Evolutionary conservation across 2,329 filamentous ascomycete species (phyloP).

Genomic region (Aspergillus sp.): DNA sequence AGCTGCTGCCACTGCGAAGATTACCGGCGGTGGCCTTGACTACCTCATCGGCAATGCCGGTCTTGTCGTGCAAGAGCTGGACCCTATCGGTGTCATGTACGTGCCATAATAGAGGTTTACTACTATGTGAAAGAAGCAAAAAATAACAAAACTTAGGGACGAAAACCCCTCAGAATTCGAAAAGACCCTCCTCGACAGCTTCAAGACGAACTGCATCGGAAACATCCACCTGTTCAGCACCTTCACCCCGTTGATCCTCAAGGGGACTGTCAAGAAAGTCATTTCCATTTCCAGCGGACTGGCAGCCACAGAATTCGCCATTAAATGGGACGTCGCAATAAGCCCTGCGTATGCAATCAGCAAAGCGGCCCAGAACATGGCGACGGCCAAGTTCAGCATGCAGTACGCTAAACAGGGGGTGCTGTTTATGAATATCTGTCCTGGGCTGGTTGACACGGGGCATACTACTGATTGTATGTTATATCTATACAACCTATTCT

Average conservation of each 20-base stretch:
- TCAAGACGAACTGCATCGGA: slow-evolving; percentile 39
- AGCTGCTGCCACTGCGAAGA: slow-evolving; percentile 14
- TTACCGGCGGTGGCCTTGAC: slow-evolving; percentile 41
- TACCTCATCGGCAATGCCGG: slow-evolving; percentile 55
- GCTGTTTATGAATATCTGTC: slow-evolving; percentile 53
- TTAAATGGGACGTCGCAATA: slow-evolving; percentile 35
- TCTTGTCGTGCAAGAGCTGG: slow-evolving; percentile 29
- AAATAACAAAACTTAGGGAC: not conserved
- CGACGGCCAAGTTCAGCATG: slow-evolving; percentile 54
- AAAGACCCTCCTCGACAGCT: not conserved
- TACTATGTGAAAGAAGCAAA: no score
- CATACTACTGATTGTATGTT: slow-evolving; percentile 12
- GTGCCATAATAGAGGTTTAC: slow-evolving; percentile 13
- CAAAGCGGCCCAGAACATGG: slow-evolving; percentile 56
- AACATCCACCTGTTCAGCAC: slow-evolving; percentile 54
- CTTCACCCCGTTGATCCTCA: slow-evolving; percentile 54
- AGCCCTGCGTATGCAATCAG: slow-evolving; percentile 46
- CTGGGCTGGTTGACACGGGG: slow-evolving; percentile 51
- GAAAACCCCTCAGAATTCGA: not conserved
- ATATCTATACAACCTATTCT: not conserved
- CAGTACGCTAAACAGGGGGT: slow-evolving; percentile 52
- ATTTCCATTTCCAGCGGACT: slow-evolving; percentile 50
- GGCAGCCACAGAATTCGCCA: slow-evolving; percentile 48
- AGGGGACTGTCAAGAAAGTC: slow-evolving; percentile 56
- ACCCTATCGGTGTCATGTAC: slow-evolving; percentile 40